A percentile compares a stretch with the other conserved stretches of the same genome.
phyloP scores from a whole-genome alignment of 129 eudicot species.

The Pittosporum tobira region DNA sequence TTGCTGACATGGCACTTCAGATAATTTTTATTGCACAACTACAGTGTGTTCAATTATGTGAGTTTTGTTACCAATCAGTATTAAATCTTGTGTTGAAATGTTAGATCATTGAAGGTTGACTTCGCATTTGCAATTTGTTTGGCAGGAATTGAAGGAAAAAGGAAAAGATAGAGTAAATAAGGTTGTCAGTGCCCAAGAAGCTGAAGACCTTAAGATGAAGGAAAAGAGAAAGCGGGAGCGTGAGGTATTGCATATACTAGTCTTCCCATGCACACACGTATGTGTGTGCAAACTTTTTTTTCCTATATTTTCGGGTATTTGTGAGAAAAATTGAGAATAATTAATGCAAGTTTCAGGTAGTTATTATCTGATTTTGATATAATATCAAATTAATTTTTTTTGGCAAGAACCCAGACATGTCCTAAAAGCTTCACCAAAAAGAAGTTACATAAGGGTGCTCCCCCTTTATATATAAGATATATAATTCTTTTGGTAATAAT shows the following conservation, averaged over 20 bases:
- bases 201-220: constrained; percentile 89
- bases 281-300: too few relatives aligned
- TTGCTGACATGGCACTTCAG: background rate
- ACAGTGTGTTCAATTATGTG: background rate
- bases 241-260: constrained; percentile 42
- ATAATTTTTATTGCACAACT: background rate
- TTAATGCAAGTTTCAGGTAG: too few relatives aligned
- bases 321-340: too few relatives aligned
- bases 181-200: constrained; percentile 83
- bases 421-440: too few relatives aligned
- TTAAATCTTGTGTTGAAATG: background rate
- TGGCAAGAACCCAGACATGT: too few relatives aligned
- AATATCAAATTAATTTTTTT: too few relatives aligned
- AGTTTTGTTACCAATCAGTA: background rate
- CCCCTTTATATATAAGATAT: too few relatives aligned
- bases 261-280: too few relatives aligned
- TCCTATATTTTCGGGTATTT: too few relatives aligned
- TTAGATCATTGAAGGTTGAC: constrained; percentile 1
- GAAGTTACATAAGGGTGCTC: too few relatives aligned
- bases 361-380: too few relatives aligned
- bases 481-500: too few relatives aligned
- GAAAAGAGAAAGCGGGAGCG: constrained; percentile 85
- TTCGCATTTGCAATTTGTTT: background rate
- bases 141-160: constrained; percentile 34
- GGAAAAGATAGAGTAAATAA: constrained; percentile 40